Percentiles rank a stretch among this genome's conserved stretches.
These are phyloP conservation scores for Pichia sp. DNA, from an alignment of 1,139 yeast species.

Conservation along the genomic window DNA sequence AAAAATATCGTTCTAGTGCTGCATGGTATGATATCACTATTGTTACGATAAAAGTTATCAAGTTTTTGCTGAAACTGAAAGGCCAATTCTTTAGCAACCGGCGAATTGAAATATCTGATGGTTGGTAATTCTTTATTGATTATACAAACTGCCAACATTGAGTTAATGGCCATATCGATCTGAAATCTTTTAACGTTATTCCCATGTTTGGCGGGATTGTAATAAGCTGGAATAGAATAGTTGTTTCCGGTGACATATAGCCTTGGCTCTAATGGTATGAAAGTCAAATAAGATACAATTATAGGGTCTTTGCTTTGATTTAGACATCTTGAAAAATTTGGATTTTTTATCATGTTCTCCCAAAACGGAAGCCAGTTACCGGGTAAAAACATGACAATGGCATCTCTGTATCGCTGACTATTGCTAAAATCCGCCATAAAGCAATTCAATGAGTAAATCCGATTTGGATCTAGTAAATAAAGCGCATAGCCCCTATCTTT, in stretches of 20 bases:
- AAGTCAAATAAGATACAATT: constrained; percentile 19
- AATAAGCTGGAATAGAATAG: constrained; percentile 66
- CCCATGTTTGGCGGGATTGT: constrained; percentile 63
- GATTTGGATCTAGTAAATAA: constrained; percentile 46
- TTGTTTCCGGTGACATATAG: constrained; percentile 24
- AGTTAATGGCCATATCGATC: constrained; percentile 49
- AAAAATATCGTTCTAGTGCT: constrained; percentile 60
- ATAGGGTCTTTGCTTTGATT: constrained; percentile 12
- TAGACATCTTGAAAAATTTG: constrained; percentile 13
- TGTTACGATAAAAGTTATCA: constrained; percentile 65
- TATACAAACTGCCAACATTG: constrained; percentile 65
- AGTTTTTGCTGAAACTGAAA: constrained; percentile 59
- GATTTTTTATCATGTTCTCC: constrained; percentile 14
- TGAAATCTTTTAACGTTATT: constrained; percentile 51
- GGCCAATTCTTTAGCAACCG: constrained; percentile 69
- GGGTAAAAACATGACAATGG: constrained; percentile 50
- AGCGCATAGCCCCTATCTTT: constrained; percentile 43
- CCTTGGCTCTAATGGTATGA: constrained; percentile 22
- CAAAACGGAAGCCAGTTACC: constrained; percentile 31
- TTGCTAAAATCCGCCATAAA: constrained; percentile 48
- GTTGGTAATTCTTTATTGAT: constrained; percentile 85
- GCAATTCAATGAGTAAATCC: constrained; percentile 46
- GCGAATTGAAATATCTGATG: constrained; percentile 66
- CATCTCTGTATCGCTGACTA: constrained; percentile 49
- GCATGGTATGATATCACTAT: constrained; percentile 57